Conservation (phyloP, 371 early-diverging fungal genomes). For the Rhizopus delemar region DNA sequence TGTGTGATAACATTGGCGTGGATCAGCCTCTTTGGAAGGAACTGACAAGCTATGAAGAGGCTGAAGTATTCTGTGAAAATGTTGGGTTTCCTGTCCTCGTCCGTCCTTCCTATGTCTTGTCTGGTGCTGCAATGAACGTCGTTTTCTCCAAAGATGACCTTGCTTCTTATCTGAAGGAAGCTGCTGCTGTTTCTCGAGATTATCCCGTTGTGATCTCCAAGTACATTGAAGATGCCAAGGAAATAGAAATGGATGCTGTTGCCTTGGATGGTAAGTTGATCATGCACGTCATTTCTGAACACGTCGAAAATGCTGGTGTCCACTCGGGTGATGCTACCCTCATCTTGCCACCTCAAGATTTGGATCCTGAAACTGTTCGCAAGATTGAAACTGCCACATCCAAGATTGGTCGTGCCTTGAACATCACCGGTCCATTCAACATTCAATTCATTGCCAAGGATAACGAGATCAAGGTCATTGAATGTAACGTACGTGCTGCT, state of each 20-base stretch:
- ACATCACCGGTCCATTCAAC: conserved; percentile 97
- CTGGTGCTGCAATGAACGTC: conserved; percentile 97
- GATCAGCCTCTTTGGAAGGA: conserved; percentile 96
- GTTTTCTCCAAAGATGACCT: conserved; percentile 82
- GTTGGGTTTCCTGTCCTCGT: conserved; percentile 94
- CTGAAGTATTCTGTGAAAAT: conserved; percentile 77
- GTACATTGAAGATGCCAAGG: conserved; percentile 93
- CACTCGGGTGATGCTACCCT: conserved; percentile 97
- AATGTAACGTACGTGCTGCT: conserved; percentile 95
- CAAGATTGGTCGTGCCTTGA: conserved; percentile 87
- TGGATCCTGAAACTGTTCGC: conserved; percentile 84
- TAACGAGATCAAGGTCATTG: conserved; percentile 95
- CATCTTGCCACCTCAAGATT: conserved; percentile 89
- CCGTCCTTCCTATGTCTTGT: conserved; percentile 93
- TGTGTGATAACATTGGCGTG: conserved; percentile 91
- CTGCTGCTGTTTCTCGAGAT: conserved; percentile 87
- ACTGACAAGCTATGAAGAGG: conserved; percentile 82
- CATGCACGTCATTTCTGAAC: conserved; percentile 89
- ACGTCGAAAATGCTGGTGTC: conserved; percentile 96
- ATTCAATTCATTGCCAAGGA: conserved; percentile 96
- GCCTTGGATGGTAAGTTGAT: conserved; percentile 87
- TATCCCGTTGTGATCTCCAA: conserved; percentile 95
- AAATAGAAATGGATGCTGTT: conserved; percentile 96
- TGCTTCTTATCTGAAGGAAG: conserved; percentile 77
- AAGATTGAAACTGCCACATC: conserved; percentile 86